phyloP scores from a whole-genome alignment of 305 asterid genomes.

The Fraxinus sp. region DNA sequence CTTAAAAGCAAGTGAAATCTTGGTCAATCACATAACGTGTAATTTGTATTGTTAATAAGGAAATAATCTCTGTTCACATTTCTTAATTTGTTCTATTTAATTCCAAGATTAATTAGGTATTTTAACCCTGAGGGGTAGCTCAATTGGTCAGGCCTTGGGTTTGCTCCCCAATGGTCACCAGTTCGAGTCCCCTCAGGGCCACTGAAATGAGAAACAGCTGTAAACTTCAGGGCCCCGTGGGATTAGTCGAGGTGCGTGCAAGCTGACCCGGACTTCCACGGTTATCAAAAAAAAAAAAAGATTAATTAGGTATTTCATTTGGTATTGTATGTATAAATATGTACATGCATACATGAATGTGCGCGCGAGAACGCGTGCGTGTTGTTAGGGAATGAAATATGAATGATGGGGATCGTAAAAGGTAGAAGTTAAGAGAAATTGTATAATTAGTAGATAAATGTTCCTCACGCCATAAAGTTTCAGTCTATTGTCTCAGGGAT shows the following conservation, averaged over 20 bases:
- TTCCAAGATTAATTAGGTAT: not conserved
- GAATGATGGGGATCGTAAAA: not conserved
- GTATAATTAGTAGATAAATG: not conserved
- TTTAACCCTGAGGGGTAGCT: not conserved
- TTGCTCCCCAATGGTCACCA: no score
- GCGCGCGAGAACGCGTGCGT: not conserved
- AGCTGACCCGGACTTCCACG: no score
- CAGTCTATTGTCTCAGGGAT: constrained; percentile 11
- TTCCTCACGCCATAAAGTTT: not conserved
- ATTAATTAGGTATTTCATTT: not conserved
- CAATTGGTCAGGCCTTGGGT: no score
- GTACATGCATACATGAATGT: not conserved
- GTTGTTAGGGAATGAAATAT: not conserved
- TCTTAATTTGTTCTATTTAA: not conserved
- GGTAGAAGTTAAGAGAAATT: not conserved
- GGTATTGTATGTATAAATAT: not conserved
- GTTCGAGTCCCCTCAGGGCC: no score
- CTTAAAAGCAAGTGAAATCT: not conserved
- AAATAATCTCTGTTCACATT: not conserved
- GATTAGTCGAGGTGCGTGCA: no score
- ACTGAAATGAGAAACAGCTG: no score
- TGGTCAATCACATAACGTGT: not conserved
- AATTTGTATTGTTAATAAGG: not conserved
- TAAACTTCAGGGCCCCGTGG: no score
- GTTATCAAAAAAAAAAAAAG: not conserved